phyloP scores from a whole-genome alignment of 2,329 filamentous ascomycete species.

The Cladosporium sp. region DNA sequence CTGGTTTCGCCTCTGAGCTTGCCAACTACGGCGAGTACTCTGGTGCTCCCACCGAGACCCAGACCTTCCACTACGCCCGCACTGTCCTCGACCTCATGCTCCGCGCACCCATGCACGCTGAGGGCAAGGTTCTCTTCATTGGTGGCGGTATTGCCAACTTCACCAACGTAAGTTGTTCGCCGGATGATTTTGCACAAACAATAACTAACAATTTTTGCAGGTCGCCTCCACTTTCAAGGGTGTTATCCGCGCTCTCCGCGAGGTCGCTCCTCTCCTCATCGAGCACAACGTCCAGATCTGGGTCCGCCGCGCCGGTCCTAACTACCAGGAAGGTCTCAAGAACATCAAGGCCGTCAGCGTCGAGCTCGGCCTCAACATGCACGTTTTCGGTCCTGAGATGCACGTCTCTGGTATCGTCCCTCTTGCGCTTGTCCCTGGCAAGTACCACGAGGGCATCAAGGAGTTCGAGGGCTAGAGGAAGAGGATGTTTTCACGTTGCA shows the following conservation, averaged over 20 bases:
- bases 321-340: constrained; percentile 99
- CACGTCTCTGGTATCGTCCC: constrained; percentile 95
- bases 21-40: constrained; percentile 99
- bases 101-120: constrained; percentile 76
- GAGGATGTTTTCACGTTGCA: constrained; percentile 9
- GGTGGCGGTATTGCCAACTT: constrained; percentile 99
- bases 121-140: constrained; percentile 99
- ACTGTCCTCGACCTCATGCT: constrained; percentile 98
- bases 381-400: constrained; percentile 80
- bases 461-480: constrained; percentile 57
- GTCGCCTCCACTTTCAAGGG: constrained; percentile 98
- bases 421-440: constrained; percentile 70
- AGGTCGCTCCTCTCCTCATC: constrained; percentile 79
- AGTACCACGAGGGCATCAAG: constrained; percentile 60
- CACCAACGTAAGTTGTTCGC: constrained; percentile 70
- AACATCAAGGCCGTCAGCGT: constrained; percentile 98
- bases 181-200: background rate
- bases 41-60: constrained; percentile 95
- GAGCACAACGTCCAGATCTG: constrained; percentile 99
- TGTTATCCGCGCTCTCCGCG: constrained; percentile 92
- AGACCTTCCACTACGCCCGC: constrained; percentile 98
- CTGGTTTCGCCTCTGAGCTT: constrained; percentile 91
- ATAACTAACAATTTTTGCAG: constrained; percentile 34
- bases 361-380: constrained; percentile 94
- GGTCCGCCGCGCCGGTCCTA: constrained; percentile 87